phyloP scores from a whole-genome alignment of 2,329 filamentous ascomycete genomes.

The Drechslera avenae region DNA sequence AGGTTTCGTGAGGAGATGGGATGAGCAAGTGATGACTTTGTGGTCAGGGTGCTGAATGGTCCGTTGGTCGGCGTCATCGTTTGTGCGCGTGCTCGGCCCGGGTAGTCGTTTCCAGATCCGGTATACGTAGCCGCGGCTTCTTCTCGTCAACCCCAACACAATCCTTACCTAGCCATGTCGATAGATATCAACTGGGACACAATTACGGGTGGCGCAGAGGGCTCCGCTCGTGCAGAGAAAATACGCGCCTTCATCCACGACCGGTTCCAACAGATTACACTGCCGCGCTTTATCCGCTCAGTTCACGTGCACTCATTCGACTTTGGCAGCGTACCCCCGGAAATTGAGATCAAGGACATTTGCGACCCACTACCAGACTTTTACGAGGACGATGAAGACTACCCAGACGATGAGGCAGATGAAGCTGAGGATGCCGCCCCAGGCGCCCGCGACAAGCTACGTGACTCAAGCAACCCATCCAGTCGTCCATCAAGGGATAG shows the following conservation, averaged over 20 bases:
- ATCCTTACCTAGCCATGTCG: slow-evolving; percentile 68
- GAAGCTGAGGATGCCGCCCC: slow-evolving; percentile 43
- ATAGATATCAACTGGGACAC: slow-evolving; percentile 97
- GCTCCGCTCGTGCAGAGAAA: slow-evolving; percentile 77
- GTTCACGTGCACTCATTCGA: slow-evolving; percentile 94
- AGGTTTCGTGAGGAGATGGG: slow-evolving; percentile 21
- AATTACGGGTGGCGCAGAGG: slow-evolving; percentile 86
- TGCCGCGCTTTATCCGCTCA: slow-evolving; percentile 95
- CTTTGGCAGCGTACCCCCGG: slow-evolving; percentile 81
- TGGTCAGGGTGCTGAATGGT: slow-evolving; percentile 20
- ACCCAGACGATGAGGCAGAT: slow-evolving; percentile 61
- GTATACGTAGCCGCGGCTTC: slow-evolving; percentile 19
- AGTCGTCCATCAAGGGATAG: slow-evolving; percentile 43
- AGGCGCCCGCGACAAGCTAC: slow-evolving; percentile 21
- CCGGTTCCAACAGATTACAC: slow-evolving; percentile 88
- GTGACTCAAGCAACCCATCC: slow-evolving; percentile 35
- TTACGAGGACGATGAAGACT: slow-evolving; percentile 80
- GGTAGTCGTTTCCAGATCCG: slow-evolving; percentile 27
- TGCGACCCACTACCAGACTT: slow-evolving; percentile 95
- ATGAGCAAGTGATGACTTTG: slow-evolving; percentile 18
- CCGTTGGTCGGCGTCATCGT: slow-evolving; percentile 21
- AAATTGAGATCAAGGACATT: slow-evolving; percentile 93
- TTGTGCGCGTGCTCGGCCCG: slow-evolving; percentile 28
- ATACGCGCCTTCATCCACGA: slow-evolving; percentile 95
- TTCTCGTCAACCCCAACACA: slow-evolving; percentile 34